Conservation (phyloP, 495 filamentous ascomycete genomes). For the Aspergillus biplanus region DNA sequence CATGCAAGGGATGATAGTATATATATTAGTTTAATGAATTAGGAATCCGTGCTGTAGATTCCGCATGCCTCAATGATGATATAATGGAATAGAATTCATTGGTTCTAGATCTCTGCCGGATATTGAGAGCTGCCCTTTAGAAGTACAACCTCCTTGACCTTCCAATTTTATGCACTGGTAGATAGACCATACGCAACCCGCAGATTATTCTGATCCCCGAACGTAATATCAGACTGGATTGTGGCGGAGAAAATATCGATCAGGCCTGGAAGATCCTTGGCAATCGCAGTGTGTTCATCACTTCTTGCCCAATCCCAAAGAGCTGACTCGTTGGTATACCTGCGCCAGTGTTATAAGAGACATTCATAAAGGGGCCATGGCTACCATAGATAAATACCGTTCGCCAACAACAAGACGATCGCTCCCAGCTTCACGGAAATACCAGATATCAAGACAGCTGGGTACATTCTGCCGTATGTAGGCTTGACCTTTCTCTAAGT, state of each 20-base stretch:
- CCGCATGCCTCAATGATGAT: too few species aligned
- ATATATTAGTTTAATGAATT: too few species aligned
- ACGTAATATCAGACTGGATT: constrained; percentile 2
- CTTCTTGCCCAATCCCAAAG: background rate
- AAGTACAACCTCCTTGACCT: too few species aligned
- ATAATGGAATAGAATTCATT: too few species aligned
- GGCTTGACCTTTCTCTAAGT: background rate
- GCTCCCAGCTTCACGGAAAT: background rate
- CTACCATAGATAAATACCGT: background rate
- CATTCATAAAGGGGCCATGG: background rate
- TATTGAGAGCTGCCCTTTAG: too few species aligned
- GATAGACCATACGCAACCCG: too few species aligned
- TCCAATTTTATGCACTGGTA: too few species aligned
- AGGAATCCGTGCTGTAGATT: too few species aligned
- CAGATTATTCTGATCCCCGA: too few species aligned
- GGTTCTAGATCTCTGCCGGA: too few species aligned
- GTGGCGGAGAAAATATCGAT: constrained; percentile 5
- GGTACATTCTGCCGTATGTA: background rate
- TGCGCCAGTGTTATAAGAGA: background rate
- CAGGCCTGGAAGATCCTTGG: constrained; percentile 3
- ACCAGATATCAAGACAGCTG: constrained; percentile 5
- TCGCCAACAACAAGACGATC: background rate
- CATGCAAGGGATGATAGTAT: too few species aligned
- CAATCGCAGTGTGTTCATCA: background rate
- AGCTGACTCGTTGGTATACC: background rate